Conservation (phyloP, 2,329 filamentous ascomycete species). For the Tolypocladium album region DNA sequence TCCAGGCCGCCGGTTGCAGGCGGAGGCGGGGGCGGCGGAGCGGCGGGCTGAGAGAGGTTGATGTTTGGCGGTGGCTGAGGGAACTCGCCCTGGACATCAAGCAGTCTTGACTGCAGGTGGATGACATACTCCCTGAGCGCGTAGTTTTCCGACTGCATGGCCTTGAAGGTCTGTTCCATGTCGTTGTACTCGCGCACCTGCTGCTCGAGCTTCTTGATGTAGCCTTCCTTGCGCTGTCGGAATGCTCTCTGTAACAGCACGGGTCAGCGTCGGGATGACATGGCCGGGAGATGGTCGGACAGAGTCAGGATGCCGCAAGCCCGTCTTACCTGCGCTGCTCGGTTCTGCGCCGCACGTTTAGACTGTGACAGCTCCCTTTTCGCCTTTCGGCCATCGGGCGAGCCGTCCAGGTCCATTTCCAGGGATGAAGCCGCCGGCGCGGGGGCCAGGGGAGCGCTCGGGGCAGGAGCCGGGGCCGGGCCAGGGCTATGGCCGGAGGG, state of each 20-base stretch:
- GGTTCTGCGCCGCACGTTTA: slow-evolving; percentile 92
- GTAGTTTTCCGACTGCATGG: slow-evolving; percentile 81
- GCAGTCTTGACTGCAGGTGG: slow-evolving; percentile 73
- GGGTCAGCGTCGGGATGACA: background rate
- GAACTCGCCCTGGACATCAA: slow-evolving; percentile 74
- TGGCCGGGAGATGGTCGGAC: background rate
- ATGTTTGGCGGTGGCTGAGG: slow-evolving; percentile 76
- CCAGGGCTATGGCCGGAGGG: slow-evolving; percentile 20
- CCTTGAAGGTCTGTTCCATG: slow-evolving; percentile 68
- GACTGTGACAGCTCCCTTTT: slow-evolving; percentile 91
- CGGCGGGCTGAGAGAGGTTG: slow-evolving; percentile 40
- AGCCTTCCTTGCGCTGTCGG: slow-evolving; percentile 92
- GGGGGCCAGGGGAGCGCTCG: slow-evolving; percentile 17
- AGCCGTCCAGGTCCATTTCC: slow-evolving; percentile 14
- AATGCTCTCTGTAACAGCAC: slow-evolving; percentile 67
- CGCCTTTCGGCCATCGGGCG: slow-evolving; percentile 55
- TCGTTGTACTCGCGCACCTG: slow-evolving; percentile 74
- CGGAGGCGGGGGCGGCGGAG: slow-evolving; percentile 8
- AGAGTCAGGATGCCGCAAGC: too few relatives aligned
- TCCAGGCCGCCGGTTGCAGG: slow-evolving; percentile 14
- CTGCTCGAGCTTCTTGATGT: slow-evolving; percentile 95
- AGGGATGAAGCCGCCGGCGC: slow-evolving; percentile 16
- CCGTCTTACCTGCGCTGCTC: slow-evolving; percentile 84
- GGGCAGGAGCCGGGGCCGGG: slow-evolving; percentile 13
- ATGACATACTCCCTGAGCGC: slow-evolving; percentile 87